phyloP scores from a whole-genome alignment of 164 flowering plant genomes.

The Cinnamomum micranthum region DNA sequence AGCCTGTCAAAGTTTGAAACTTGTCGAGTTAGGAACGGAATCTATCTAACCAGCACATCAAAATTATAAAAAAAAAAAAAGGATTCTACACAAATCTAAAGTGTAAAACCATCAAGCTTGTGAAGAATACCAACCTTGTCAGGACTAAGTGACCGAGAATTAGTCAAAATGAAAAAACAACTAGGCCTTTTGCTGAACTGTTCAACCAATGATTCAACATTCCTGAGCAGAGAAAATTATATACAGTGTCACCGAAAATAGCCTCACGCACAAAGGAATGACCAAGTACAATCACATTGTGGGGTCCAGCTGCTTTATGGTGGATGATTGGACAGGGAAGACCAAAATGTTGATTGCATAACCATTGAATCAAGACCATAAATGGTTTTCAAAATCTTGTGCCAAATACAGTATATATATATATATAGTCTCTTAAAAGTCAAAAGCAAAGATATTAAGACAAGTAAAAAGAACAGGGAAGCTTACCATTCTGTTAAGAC shows the following conservation, averaged over 20 bases:
- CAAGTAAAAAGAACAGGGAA: neutral
- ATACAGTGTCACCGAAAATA: too few species aligned
- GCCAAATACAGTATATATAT: neutral
- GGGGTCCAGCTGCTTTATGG: too few species aligned
- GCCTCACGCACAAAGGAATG: too few species aligned
- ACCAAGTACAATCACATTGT: too few species aligned
- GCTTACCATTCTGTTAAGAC: conserved; percentile 96
- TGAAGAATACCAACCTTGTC: conserved; percentile 55
- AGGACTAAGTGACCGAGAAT: conserved; percentile 82
- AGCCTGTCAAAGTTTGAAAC: conserved; percentile 52
- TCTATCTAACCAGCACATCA: neutral
- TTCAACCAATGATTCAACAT: conserved; percentile 60
- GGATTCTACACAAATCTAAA: neutral
- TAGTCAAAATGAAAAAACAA: conserved; percentile 96
- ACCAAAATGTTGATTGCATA: neutral
- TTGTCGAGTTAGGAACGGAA: neutral
- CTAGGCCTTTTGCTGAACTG: conserved; percentile 66
- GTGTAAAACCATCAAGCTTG: neutral
- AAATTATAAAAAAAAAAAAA: neutral
- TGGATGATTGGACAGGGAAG: neutral
- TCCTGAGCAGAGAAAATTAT: conserved; percentile 45
- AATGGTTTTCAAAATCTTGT: neutral
- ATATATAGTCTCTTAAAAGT: neutral
- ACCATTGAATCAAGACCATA: neutral
- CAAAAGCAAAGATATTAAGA: neutral